Base-by-base conservation (phyloP, 2,329 filamentous ascomycete genomes). In the Trichoderma atroviride region DNA sequence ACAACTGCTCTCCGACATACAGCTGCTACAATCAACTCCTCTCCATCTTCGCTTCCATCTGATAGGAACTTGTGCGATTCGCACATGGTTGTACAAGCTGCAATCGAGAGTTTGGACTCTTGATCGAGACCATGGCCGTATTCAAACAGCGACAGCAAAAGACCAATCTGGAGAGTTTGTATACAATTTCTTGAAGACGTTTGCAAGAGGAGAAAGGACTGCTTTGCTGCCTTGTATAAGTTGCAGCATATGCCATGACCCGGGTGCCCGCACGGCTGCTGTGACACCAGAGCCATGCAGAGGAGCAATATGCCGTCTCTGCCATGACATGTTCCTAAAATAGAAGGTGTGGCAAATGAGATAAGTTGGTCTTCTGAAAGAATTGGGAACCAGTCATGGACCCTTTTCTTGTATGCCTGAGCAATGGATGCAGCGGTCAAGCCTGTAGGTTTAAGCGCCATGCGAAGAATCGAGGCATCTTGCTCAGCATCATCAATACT, bases 311-410 rank as follows among this genome's bases (percentile, higher is more conserved):
- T 24, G 4, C 13, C 53, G 27, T 66, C 62, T 47, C 47, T 57
- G 27, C 52, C 35, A 24, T 33, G 62, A 16, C 52, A 57, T 2
- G 57, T 16, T 24, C 33, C 37, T n/a, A 22, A 16, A 11, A 16
- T 24, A 22, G 37, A 47, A 43, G 27, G 4, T 9, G 22, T 29
- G 2, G 5, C 11, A 47, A 58, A 55, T 33, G 33, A 27, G 5
- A 5, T 4, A 3, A 66, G 11, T 16, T 66, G 62, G 19, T 31
- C 52, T 47, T 57, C 62, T 6, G 27, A 4, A 2, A 66, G 5
- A 35, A 66, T 57, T 7, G 62, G 62, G 22, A 66, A 66, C 62
- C 62, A 66, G 24, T 4, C 1, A 50, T 66, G 62, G 27, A 66
- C 37, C 3, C 37, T 33, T 47, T 57, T 5, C n/a, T n/a, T 57